Base-by-base conservation (phyloP, 371 early-diverging fungal species). In the Mucor lusitanicus region DNA sequence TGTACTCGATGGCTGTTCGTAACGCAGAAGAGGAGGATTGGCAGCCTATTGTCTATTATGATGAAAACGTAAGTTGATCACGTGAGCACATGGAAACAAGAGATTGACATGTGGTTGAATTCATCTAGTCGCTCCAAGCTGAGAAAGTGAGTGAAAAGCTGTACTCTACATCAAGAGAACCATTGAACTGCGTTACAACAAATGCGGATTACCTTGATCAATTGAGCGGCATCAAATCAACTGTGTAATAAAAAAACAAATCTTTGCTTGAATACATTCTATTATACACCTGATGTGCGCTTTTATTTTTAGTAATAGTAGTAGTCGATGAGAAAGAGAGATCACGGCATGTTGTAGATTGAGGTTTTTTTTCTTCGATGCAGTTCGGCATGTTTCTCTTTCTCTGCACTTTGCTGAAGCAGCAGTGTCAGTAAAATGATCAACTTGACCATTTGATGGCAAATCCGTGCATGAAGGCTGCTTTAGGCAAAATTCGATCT, bases 1-100 rank as follows among this genome's bases (percentile, higher is more conserved):
- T 87, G 63, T 87, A 82, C 65, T 88, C 88, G 0, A 77, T 89
- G 66, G 76, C 82, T 27, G 80, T 77, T 65, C 68, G 90, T 71
- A 79, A 86, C 81, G 82, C 91, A 21, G 92, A 93, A 35, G 90
- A 91, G 50, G 96, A 96, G 68, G 82, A 84, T 17, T 96, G 95
- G 95, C 82, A 86, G 53, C 77, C 82, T 15, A 79, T 95, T 63
- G 71, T 79, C 6, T 89, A 92, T 64, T 91, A 83, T 76, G 87
- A 90, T 69, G 83, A 85, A 55, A 68, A 74, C 54, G 90, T 89
- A 82, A 72, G 82, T 77, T 54, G 44, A 17, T 42, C 46, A 32
- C 30, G 30, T 21, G 21, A 58, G 19, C 25, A 32, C 12, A 35
- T 30, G 8, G 32, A 15, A 57, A 57, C n/a, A 12, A 59, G 8